phyloP scores from a whole-genome alignment of 208 protist genomes.

The Strigomonas galati region DNA sequence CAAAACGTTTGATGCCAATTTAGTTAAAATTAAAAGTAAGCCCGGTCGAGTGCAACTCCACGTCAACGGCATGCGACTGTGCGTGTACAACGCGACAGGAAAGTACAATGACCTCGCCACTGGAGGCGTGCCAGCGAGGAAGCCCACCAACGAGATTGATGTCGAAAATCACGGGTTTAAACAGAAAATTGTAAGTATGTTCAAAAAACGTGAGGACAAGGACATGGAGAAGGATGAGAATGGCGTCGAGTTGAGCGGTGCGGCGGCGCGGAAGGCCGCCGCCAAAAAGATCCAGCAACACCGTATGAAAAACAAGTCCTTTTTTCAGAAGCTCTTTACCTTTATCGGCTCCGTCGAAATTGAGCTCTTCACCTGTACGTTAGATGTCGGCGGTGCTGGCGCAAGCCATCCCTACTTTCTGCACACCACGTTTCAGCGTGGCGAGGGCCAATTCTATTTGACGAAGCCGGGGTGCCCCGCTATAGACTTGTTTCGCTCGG shows the following conservation, averaged over 20 bases:
- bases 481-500: conserved; percentile 74
- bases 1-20: conserved; percentile 50
- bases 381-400: conserved; percentile 68
- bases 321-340: conserved; percentile 64
- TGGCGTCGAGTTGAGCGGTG: conserved; percentile 12
- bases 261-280: conserved; percentile 24
- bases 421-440: conserved; percentile 63
- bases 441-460: conserved; percentile 56
- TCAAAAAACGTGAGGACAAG: conserved; percentile 17
- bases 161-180: conserved; percentile 4
- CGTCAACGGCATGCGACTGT: conserved; percentile 78
- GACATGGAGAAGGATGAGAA: conserved; percentile 22
- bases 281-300: conserved; percentile 45
- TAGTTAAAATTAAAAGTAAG: conserved; percentile 54
- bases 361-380: conserved; percentile 60
- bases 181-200: conserved; percentile 12
- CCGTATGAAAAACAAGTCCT: conserved; percentile 33
- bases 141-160: conserved; percentile 2
- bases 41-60: conserved; percentile 67
- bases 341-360: conserved; percentile 76
- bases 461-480: conserved; percentile 52
- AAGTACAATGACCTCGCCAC: conserved; percentile 62
- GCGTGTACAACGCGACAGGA: conserved; percentile 80
- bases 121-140: neutral
- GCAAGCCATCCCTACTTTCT: conserved; percentile 76